Percentiles rank a stretch among this genome's conserved stretches.
These are phyloP conservation scores for Lachnellula arida DNA, from an alignment of 2,329 filamentous ascomycete species.

Conservation along the genomic window DNA sequence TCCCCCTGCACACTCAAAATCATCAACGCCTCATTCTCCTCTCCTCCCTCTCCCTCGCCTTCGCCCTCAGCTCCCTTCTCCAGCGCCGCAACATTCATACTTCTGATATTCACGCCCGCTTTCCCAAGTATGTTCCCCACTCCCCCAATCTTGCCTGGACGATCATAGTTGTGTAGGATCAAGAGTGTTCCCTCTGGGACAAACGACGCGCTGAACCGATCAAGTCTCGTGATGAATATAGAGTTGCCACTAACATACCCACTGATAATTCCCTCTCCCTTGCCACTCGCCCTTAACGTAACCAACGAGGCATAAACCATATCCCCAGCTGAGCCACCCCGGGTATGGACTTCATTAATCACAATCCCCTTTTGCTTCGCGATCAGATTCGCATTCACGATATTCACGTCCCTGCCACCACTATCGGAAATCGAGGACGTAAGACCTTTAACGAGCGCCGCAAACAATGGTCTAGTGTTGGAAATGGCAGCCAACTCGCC, in stretches of 20 bases:
- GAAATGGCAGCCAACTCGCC: conserved; percentile 66
- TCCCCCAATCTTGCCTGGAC: conserved; percentile 76
- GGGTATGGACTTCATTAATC: conserved; percentile 67
- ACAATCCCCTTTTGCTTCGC: conserved; percentile 73
- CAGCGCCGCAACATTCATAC: conserved; percentile 67
- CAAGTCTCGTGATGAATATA: conserved; percentile 67
- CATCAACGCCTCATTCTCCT: conserved; percentile 69
- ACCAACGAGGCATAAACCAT: conserved; percentile 66
- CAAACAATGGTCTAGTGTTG: conserved; percentile 75
- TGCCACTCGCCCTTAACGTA: conserved; percentile 48
- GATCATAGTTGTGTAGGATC: conserved; percentile 78
- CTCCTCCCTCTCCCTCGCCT: conserved; percentile 30
- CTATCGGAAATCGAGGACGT: conserved; percentile 63
- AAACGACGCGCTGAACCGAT: conserved; percentile 69
- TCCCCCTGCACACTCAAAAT: conserved; percentile 68
- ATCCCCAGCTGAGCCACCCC: conserved; percentile 56
- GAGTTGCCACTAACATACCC: conserved; percentile 62
- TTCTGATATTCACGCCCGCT: conserved; percentile 71
- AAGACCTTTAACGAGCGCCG: conserved; percentile 73
- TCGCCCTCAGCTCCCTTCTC: conserved; percentile 13
- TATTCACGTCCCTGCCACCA: conserved; percentile 68
- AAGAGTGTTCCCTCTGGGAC: conserved; percentile 67
- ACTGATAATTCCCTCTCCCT: conserved; percentile 48
- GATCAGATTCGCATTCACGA: conserved; percentile 73
- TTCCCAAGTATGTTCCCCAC: conserved; percentile 68